Evolutionary conservation across 371 early-diverging fungal genomes (phyloP), one percentile per base, ranked within the genome.

Genomic region (Lichtheimia ramosa): DNA sequence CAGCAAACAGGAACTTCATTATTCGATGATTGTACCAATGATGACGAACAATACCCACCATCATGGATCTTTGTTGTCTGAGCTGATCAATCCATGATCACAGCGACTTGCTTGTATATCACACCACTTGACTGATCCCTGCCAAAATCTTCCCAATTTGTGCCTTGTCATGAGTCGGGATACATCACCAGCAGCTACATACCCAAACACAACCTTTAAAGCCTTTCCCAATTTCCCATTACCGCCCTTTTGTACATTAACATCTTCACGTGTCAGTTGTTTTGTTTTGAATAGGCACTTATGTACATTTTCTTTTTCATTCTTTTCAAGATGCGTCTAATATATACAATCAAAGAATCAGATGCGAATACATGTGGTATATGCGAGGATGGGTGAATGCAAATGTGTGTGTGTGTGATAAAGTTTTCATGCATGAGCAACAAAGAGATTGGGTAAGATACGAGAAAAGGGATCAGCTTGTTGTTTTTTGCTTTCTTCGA

Each of bases 361-460:
- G 20, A 46, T 46, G 20, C 46, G 20, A 25, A 51, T 28, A 51
- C n/a, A 25, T 27, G 24, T 51, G 24, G 15, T 51, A 13, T 25
- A 25, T 51, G n/a, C 27, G 27, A 25, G 21, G 28, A 20, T 7
- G 15, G n/a, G 46, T 27, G 98, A 96, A 64, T 94, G 95, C 57
- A 97, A 86, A 0, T 34, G 34, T 10, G 28, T 28, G 28, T 6
- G 28, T 6, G 34, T 25, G 34, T 28, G 3, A 2, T 34, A n/a
- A n/a, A n/a, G n/a, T 34, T 6, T 34, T 34, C 34, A 34, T 34
- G 34, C 34, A 34, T 34, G 34, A 10, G 34, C 34, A 10, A 34
- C 10, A 34, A 27, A 27, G 23, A 27, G n/a, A 14, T 10, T 25
- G 51, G 6, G 51, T n/a, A 25, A 25, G 51, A 27, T 24, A 13